Base-by-base conservation (phyloP, 495 filamentous ascomycete genomes). In the Penicillium desertorum region DNA sequence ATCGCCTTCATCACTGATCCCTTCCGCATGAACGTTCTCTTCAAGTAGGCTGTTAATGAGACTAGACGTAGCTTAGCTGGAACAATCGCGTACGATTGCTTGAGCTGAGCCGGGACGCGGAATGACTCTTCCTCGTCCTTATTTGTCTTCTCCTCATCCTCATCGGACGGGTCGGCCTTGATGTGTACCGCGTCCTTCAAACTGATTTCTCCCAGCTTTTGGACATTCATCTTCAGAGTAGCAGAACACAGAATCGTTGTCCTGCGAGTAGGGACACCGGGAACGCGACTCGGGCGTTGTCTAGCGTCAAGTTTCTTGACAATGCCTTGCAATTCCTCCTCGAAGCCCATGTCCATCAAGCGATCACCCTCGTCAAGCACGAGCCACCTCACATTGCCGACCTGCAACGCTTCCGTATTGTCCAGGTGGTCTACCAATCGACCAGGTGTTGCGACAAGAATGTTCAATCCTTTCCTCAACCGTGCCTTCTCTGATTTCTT, bases 401-500 rank as follows among this genome's bases (percentile, higher is more conserved):
- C 88, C 61, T 96, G 87, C 60, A 98, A 75, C 4, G 85, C 89
- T 72, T 95, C 83, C 3, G 94, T 98, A 58, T 96, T 90, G 50
- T 96, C 88, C 19, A 98, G 66, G 71, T 98, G 94, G 75, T 98
- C 94, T 2, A 83, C 86, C 52, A 98, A 75, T 19, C 94, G 83
- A 54, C 94, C 94, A 1, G 94, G 94, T 0, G 94, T 98, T 30
- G 94, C 94, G 14, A 98, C 89, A 23, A 98, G 78, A 50, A 98
- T 95, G 72, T 97, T 97, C 58, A 96, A 76, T 2, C 94, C 94
- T 69, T 97, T 98, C 59, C 94, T 77, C 60, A 98, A 66, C 44
- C 95, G 79, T 27, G 94, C 91, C 69, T 98, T 98, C 69, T 98
- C 94, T 2, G 90, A 92, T 64, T 97, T 93, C 71, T 97, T 97